Percentiles rank a stretch among this genome's conserved stretches.
Conservation (phyloP, 108 stramenopile genomes). For the Skeletonema marinoi region DNA sequence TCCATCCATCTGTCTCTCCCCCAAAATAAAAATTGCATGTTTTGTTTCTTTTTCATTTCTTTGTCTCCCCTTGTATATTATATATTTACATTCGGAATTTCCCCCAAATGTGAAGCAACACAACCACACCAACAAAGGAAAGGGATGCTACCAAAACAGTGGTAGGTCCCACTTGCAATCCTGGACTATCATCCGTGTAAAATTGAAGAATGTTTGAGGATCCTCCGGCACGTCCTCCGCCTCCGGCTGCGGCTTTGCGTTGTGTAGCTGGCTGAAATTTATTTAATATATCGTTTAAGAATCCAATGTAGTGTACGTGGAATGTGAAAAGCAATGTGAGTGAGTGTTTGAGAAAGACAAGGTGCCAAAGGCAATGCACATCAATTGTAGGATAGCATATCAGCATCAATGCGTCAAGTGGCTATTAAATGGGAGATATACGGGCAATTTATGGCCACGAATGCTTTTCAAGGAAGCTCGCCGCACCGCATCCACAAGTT, state of each 20-base stretch:
- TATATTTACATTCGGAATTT: constrained; percentile 82
- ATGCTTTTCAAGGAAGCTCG: not conserved
- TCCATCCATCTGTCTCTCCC: not conserved
- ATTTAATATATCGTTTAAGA: not conserved
- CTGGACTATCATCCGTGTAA: constrained; percentile 93
- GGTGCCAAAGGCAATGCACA: not conserved
- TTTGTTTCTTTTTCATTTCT: not conserved
- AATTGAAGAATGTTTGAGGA: constrained; percentile 90
- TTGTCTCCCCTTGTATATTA: not conserved
- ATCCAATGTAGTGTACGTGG: not conserved
- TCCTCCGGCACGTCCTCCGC: constrained; percentile 70
- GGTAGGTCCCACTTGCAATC: constrained; percentile 92
- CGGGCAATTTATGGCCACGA: not conserved
- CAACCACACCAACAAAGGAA: constrained; percentile 90
- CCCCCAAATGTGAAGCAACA: constrained; percentile 92
- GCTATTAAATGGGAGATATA: not conserved
- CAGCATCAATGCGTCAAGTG: not conserved
- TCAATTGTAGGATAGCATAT: not conserved
- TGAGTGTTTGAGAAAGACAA: not conserved
- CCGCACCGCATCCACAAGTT: not conserved
- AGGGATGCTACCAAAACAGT: constrained; percentile 87
- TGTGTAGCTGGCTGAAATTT: constrained; percentile 38
- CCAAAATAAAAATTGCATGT: not conserved
- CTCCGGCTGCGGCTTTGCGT: constrained; percentile 53
- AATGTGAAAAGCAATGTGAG: not conserved